Evolutionary conservation across 768 basidiomycete species (phyloP).

Genomic region (Boletus sp.): DNA sequence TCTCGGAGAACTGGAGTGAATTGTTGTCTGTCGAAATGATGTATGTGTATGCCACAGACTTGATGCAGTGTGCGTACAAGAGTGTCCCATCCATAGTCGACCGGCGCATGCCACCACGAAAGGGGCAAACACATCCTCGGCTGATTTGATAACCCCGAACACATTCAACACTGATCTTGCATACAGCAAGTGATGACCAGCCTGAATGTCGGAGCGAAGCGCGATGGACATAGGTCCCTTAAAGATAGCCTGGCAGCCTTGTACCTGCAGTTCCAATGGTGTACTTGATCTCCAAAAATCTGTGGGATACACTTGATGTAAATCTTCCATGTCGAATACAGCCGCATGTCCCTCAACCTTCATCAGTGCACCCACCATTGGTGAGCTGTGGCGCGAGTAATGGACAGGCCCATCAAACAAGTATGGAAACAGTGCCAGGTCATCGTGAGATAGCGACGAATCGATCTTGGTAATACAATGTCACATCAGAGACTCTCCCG

Average conservation of each 20-base stretch:
- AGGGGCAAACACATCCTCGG: slow-evolving; percentile 47
- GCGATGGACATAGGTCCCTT: slow-evolving; percentile 58
- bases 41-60: slow-evolving; percentile 85
- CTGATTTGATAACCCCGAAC: slow-evolving; percentile 55
- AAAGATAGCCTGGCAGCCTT: slow-evolving; percentile 74
- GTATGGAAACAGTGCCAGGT: slow-evolving; percentile 49
- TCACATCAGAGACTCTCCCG: slow-evolving; percentile 6
- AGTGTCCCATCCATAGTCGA: slow-evolving; percentile 11
- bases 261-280: slow-evolving; percentile 68
- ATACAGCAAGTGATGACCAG: slow-evolving; percentile 73
- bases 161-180: slow-evolving; percentile 61
- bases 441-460: slow-evolving; percentile 42
- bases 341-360: slow-evolving; percentile 56
- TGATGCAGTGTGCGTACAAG: slow-evolving; percentile 49
- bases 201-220: slow-evolving; percentile 66
- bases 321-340: slow-evolving; percentile 80
- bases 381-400: slow-evolving; percentile 69
- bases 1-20: slow-evolving; percentile 80
- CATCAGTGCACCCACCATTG: slow-evolving; percentile 63
- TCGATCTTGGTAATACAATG: slow-evolving; percentile 46
- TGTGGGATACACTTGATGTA: slow-evolving; percentile 58
- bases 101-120: slow-evolving; percentile 43
- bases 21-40: slow-evolving; percentile 75
- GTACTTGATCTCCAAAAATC: slow-evolving; percentile 58
- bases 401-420: slow-evolving; percentile 73